These are phyloP conservation scores for Penicillium daleae DNA, from an alignment of 495 filamentous ascomycete species.

Conservation along the genomic window DNA sequence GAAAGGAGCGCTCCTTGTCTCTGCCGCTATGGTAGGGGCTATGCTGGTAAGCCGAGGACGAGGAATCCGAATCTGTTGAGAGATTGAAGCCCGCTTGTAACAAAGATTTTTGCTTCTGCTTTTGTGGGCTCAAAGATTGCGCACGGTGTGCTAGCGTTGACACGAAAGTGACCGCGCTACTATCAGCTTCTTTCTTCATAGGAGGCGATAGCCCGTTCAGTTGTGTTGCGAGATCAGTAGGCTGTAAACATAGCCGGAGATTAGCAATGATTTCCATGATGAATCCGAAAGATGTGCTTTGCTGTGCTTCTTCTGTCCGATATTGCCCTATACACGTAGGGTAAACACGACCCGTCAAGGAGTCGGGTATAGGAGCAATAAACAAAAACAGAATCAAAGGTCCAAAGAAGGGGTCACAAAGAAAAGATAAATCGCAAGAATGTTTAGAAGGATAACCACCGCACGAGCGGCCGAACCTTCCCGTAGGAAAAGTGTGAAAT, in stretches of 20 bases:
- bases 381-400: not conserved
- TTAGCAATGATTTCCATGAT: conserved; percentile 10
- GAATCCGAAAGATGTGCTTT: not conserved
- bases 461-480: not conserved
- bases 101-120: not conserved
- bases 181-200: not conserved
- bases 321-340: too few species aligned
- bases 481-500: not conserved
- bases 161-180: not conserved
- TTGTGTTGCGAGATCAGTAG: not conserved
- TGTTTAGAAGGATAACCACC: not conserved
- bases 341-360: not conserved
- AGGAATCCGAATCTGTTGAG: not conserved
- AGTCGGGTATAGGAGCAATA: not conserved
- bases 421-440: not conserved
- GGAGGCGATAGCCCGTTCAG: not conserved
- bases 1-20: not conserved
- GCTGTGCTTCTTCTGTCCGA: not conserved
- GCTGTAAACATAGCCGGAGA: not conserved
- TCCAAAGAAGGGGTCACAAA: not conserved
- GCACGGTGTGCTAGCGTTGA: conserved; percentile 7
- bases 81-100: not conserved
- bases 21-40: not conserved
- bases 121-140: conserved; percentile 8
- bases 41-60: not conserved